These are phyloP conservation scores for Globisporangium iwayamae DNA, from an alignment of 352 stramenopile genomes.

Conservation along the genomic window DNA sequence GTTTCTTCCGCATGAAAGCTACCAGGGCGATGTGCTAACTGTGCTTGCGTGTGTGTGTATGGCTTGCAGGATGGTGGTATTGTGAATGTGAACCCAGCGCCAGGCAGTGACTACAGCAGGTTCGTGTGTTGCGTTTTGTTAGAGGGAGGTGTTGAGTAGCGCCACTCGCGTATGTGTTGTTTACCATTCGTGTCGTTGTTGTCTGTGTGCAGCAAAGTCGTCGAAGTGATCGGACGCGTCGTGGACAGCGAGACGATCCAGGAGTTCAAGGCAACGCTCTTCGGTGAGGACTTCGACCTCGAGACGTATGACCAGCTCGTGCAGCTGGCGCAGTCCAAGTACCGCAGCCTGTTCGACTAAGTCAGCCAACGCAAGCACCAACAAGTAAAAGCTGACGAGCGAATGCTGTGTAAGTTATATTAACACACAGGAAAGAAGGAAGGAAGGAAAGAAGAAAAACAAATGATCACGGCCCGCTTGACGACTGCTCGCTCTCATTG, in stretches of 20 bases:
- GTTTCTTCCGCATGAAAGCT: too few species aligned
- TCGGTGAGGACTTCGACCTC: conserved; percentile 78
- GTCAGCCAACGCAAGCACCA: not conserved
- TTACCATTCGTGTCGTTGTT: conserved; percentile 1
- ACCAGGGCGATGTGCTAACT: not conserved
- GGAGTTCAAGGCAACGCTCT: conserved; percentile 86
- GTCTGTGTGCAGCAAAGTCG: conserved; percentile 49
- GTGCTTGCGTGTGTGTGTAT: conserved; percentile 2
- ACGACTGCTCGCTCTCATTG: not conserved
- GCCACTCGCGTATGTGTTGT: not conserved
- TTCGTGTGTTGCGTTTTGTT: conserved; percentile 8
- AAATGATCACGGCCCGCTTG: not conserved
- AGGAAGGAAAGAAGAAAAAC: not conserved
- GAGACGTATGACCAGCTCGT: conserved; percentile 84
- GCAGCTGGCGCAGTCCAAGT: conserved; percentile 70
- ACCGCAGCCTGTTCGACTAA: conserved; percentile 69
- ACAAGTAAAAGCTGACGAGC: not conserved
- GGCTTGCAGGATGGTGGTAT: conserved; percentile 59
- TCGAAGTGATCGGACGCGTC: conserved; percentile 83
- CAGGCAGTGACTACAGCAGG: conserved; percentile 78
- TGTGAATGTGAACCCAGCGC: conserved; percentile 68
- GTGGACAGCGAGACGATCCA: conserved; percentile 66
- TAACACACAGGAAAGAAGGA: not conserved
- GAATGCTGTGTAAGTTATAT: conserved; percentile 13
- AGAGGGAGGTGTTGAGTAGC: not conserved